Evolutionary conservation across 2,329 filamentous ascomycete genomes (phyloP).

Genomic region (Teratosphaeria zuluensis): DNA sequence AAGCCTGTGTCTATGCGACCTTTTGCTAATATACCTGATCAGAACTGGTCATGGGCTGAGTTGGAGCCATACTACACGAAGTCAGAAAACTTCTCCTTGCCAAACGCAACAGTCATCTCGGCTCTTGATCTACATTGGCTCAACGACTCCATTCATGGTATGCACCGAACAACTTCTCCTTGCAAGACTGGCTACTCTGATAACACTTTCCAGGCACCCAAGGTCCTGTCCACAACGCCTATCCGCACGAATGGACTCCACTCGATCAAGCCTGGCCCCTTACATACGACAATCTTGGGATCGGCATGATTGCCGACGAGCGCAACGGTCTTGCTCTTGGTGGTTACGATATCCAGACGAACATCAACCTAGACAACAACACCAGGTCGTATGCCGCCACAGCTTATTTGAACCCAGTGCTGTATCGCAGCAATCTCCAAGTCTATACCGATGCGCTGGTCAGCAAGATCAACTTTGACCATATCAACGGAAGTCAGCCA

Average conservation of each 20-base stretch:
- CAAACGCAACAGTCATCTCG: conserved; percentile 6
- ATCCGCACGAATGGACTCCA: conserved; percentile 4
- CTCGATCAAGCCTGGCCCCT: conserved; percentile 11
- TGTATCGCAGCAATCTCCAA: conserved; percentile 19
- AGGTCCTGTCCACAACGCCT: conserved; percentile 12
- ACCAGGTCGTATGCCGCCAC: conserved; percentile 25
- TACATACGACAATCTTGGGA: conserved; percentile 7
- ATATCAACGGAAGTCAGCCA: conserved; percentile 3
- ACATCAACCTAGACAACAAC: conserved; percentile 11
- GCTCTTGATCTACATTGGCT: conserved; percentile 5
- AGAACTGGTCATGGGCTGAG: conserved; percentile 3
- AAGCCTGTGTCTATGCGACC: background rate
- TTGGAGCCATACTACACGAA: conserved; percentile 20
- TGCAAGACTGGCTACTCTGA: background rate
- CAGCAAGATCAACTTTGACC: conserved; percentile 18
- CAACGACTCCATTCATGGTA: background rate
- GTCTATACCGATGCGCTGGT: conserved; percentile 23
- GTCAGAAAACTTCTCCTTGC: conserved; percentile 21
- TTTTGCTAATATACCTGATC: background rate
- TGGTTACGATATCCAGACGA: conserved; percentile 9
- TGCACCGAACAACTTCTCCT: background rate
- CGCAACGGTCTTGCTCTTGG: conserved; percentile 9
- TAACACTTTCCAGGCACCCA: conserved; percentile 6
- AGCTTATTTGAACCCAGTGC: conserved; percentile 23
- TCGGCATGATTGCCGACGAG: conserved; percentile 7